Evolutionary conservation across 2,329 filamentous ascomycete genomes (phyloP).

Genomic region (Colletotrichum limetticola): DNA sequence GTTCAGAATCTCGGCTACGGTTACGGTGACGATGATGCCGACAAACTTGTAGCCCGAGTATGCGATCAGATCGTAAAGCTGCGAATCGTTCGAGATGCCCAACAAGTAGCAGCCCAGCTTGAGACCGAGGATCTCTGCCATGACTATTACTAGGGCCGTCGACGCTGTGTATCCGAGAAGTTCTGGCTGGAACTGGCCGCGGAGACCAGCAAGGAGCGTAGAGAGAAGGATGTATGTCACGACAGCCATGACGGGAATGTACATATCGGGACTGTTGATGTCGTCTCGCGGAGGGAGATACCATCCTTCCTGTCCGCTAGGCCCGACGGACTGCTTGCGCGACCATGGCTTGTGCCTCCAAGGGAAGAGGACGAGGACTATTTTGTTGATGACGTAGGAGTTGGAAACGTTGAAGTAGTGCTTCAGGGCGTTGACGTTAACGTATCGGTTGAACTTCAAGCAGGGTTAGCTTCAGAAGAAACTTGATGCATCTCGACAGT

Average conservation of each 20-base stretch:
- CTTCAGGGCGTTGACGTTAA: conserved; percentile 93
- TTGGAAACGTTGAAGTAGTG: conserved; percentile 99
- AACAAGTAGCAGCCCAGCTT: conserved; percentile 95
- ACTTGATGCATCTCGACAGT: neutral
- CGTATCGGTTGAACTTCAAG: conserved; percentile 72
- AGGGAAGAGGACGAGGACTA: conserved; percentile 93
- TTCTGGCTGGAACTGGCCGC: conserved; percentile 93
- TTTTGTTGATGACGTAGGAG: conserved; percentile 93
- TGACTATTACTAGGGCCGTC: conserved; percentile 82
- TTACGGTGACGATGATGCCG: conserved; percentile 90
- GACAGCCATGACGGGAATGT: conserved; percentile 97
- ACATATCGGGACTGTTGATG: conserved; percentile 98
- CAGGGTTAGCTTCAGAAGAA: conserved; percentile 32
- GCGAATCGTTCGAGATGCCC: conserved; percentile 92
- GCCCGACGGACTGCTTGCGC: conserved; percentile 81
- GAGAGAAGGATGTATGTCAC: conserved; percentile 97
- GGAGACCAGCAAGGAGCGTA: conserved; percentile 87
- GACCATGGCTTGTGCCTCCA: conserved; percentile 99
- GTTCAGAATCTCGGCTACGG: conserved; percentile 81
- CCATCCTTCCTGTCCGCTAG: conserved; percentile 76
- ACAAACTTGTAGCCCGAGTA: conserved; percentile 99
- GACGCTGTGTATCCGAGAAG: conserved; percentile 90
- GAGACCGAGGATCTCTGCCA: conserved; percentile 88
- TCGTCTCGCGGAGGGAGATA: conserved; percentile 95
- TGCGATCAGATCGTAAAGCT: conserved; percentile 91